phyloP scores from a whole-genome alignment of 2,329 filamentous ascomycete species.

The Colletotrichum nymphaeae region DNA sequence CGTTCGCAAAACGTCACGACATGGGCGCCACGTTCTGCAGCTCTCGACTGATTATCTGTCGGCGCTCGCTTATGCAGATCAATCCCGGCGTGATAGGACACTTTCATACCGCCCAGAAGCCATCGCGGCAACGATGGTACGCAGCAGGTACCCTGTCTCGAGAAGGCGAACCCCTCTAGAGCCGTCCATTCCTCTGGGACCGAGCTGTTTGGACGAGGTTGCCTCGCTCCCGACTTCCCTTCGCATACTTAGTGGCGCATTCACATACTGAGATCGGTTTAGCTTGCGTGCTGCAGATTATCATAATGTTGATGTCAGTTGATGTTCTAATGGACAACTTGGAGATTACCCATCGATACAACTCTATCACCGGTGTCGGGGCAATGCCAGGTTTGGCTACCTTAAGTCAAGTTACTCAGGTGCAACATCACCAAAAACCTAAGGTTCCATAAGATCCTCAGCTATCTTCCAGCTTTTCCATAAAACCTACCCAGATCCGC shows the following conservation, averaged over 20 bases:
- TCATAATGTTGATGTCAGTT: neutral
- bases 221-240: neutral
- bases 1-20: neutral
- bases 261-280: neutral
- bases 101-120: neutral
- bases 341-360: neutral
- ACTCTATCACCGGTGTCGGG: constrained; percentile 17
- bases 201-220: neutral
- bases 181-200: neutral
- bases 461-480: neutral
- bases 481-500: neutral
- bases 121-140: neutral
- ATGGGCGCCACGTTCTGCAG: neutral
- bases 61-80: too few relatives aligned
- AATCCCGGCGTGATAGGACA: neutral
- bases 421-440: neutral
- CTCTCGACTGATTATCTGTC: neutral
- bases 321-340: neutral
- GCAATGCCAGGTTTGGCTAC: too few relatives aligned
- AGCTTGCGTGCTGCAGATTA: neutral
- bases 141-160: neutral
- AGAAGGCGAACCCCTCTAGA: neutral
- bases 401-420: neutral
- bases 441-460: neutral
- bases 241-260: neutral